phyloP scores from a whole-genome alignment of 495 filamentous ascomycete genomes.

The Talaromyces wortmannii region DNA sequence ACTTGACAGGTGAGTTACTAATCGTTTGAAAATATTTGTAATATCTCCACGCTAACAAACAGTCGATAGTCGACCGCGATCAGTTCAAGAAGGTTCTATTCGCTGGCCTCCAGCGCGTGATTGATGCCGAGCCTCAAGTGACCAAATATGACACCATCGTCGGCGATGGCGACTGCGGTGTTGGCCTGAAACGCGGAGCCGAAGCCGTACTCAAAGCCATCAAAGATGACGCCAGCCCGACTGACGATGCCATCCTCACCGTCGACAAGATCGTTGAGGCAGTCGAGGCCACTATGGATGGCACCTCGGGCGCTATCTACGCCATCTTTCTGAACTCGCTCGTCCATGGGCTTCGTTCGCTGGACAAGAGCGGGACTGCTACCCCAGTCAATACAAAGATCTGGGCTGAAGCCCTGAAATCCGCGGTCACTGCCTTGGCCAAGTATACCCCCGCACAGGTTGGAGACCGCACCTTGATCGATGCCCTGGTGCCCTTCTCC shows the following conservation, averaged over 20 bases:
- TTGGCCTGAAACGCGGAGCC: conserved; percentile 82
- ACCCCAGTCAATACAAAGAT: conserved; percentile 44
- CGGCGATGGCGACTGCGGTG: conserved; percentile 93
- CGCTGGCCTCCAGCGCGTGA: conserved; percentile 63
- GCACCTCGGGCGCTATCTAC: conserved; percentile 90
- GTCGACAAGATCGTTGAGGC: conserved; percentile 70
- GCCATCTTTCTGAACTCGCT: conserved; percentile 94
- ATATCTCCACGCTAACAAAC: conserved; percentile 9
- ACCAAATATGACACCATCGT: conserved; percentile 89
- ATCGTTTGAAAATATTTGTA: neutral
- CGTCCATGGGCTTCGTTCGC: conserved; percentile 61
- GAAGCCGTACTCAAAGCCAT: conserved; percentile 73
- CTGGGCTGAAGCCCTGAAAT: conserved; percentile 70
- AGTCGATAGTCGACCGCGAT: conserved; percentile 49
- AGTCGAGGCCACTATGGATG: conserved; percentile 90
- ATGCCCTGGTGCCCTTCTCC: conserved; percentile 85
- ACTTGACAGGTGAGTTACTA: conserved; percentile 49
- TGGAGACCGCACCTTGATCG: conserved; percentile 86
- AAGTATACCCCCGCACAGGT: conserved; percentile 86
- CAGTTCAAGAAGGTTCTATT: conserved; percentile 52
- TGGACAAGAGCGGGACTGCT: conserved; percentile 36
- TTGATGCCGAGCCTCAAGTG: conserved; percentile 73
- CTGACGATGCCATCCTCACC: conserved; percentile 64
- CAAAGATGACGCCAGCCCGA: conserved; percentile 38
- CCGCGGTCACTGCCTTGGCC: conserved; percentile 62